phyloP scores from a whole-genome alignment of 257 asterid species.

The Salvia splendens region DNA sequence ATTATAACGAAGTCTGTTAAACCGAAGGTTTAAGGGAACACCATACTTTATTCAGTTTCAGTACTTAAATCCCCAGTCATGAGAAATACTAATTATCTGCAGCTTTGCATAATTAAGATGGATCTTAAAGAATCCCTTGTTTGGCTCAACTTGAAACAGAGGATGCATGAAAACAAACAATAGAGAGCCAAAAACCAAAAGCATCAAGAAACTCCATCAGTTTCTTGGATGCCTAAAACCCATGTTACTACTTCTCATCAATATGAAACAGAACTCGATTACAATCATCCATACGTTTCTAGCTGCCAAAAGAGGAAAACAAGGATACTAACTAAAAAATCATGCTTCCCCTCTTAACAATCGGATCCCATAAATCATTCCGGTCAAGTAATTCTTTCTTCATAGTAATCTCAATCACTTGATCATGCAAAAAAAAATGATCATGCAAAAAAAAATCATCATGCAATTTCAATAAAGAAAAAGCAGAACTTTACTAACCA shows the following conservation, averaged over 20 bases:
- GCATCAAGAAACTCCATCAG: slow-evolving; percentile 3
- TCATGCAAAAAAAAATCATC: slow-evolving; percentile 15
- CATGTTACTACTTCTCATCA: background rate
- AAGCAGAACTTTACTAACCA: slow-evolving; percentile 17
- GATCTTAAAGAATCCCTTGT: slow-evolving; percentile 3
- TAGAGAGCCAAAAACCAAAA: slow-evolving; percentile 22
- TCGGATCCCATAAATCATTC: slow-evolving; percentile 27
- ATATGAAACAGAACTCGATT: background rate
- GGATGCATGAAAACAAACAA: background rate
- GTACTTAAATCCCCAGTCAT: slow-evolving; percentile 2
- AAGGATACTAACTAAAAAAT: background rate
- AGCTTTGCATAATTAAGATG: background rate
- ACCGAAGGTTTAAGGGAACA: slow-evolving; percentile 4
- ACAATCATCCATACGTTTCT: background rate
- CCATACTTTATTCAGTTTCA: background rate
- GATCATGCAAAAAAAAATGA: slow-evolving; percentile 6
- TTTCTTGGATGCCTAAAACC: slow-evolving; percentile 19
- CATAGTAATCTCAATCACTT: background rate
- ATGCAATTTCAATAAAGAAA: slow-evolving; percentile 12
- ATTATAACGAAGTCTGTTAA: slow-evolving; percentile 7
- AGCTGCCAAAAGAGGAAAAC: slow-evolving; percentile 17
- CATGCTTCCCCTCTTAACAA: slow-evolving; percentile 1
- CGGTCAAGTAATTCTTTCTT: background rate
- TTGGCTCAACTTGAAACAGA: background rate
- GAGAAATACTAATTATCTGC: slow-evolving; percentile 1